Percentiles rank a stretch among this genome's conserved stretches.
These are phyloP conservation scores for Blastobotrys persicus DNA, from an alignment of 1,139 yeast species.

Conservation along the genomic window DNA sequence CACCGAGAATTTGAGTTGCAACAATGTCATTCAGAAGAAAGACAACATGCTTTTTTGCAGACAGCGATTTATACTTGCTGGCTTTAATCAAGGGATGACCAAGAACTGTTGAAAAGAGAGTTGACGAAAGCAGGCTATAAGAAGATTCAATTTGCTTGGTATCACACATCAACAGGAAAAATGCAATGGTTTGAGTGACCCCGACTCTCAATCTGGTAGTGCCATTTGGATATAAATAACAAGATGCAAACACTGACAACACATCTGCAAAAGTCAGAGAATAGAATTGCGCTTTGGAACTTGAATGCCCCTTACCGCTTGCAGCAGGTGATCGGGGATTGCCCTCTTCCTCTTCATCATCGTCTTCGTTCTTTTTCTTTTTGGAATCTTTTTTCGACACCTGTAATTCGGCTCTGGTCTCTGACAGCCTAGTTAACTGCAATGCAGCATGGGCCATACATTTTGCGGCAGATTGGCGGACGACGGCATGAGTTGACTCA, in stretches of 20 bases:
- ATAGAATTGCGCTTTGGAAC: slow-evolving; percentile 15
- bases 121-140: slow-evolving; percentile 28
- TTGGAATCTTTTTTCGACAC: slow-evolving; percentile 19
- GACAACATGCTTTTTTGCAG: slow-evolving; percentile 31
- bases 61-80: slow-evolving; percentile 25
- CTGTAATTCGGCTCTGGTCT: slow-evolving; percentile 25
- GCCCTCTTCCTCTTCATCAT: slow-evolving; percentile 19
- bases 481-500: slow-evolving; percentile 30
- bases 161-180: slow-evolving; percentile 27
- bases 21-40: slow-evolving; percentile 33
- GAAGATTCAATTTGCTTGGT: slow-evolving; percentile 27
- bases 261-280: slow-evolving; percentile 24
- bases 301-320: slow-evolving; percentile 13
- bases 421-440: slow-evolving; percentile 25
- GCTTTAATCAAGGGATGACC: slow-evolving; percentile 22
- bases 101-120: slow-evolving; percentile 27
- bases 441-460: slow-evolving; percentile 32
- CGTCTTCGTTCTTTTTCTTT: slow-evolving; percentile 21
- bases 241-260: slow-evolving; percentile 20
- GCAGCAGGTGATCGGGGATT: slow-evolving; percentile 17
- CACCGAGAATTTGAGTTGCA: slow-evolving; percentile 34
- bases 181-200: slow-evolving; percentile 31
- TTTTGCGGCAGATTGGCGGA: slow-evolving; percentile 36
- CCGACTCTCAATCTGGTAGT: slow-evolving; percentile 32
- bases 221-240: slow-evolving; percentile 23